Evolutionary conservation across 257 asterid species (phyloP), one percentile per base, ranked within the genome.

Genomic region (Avicennia marina): DNA sequence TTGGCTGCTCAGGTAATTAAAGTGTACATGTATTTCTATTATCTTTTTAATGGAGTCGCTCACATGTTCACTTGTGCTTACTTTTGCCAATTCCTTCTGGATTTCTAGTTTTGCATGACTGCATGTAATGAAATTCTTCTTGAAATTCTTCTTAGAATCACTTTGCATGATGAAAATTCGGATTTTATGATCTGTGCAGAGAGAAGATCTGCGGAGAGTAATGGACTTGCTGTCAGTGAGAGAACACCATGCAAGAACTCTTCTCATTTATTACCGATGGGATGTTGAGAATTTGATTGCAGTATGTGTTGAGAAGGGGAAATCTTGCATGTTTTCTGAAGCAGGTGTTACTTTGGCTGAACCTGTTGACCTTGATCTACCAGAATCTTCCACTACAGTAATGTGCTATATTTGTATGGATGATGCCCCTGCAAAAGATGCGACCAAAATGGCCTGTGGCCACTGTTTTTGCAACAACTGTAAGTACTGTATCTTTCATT

Each of bases 191-290:
- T 69, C 19, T 54, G 39, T 78, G 66, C 78, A 93, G 99, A 80
- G 72, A 66, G 86, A 84, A 61, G 97, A 93, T 75, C 57, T 93
- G 73, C 79, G 68, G 11, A 86, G 81, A 69, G 96, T 93, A 25
- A 83, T 86, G 96, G 97, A 93, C 53, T 72, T 93, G 84, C 67
- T 93, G 56, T 88, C 96, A 10, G 75, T 93, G 69, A 71, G 78
- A 62, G 99, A 93, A 72, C 96, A 93, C 57, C 90, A 82, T 72
- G 96, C 99, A 33, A 74, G 99, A 45, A 84, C 97, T 50, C 89
- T 93, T 67, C 97, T 93, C 62, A 89, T 93, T 74, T 91, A 84
- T 66, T 74, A 78, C 68, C 82, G 95, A 18, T 89, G 99, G 99
- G 87, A 93, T 63, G 91, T 82, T 33, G 95, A 86, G 74, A 82